Evolutionary conservation across 371 early-diverging fungal species (phyloP), one percentile per base, ranked within the genome.

Genomic region (Apophysomyces elegans): DNA sequence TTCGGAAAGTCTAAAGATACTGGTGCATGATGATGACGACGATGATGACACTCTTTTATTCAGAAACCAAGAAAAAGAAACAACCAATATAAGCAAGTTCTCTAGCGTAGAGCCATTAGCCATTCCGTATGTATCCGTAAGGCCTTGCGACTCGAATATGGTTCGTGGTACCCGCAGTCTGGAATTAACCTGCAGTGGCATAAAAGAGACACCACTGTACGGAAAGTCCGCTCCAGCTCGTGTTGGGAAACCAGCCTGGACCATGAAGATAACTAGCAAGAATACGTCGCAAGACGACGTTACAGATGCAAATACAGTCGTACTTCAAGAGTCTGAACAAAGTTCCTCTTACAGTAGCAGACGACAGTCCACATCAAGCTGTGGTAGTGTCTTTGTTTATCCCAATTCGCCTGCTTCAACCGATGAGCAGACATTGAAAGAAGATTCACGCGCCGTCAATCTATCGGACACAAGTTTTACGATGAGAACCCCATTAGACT

Each of bases 1-100:
- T 21, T 50, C 54, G 1, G 54, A 50, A 50, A 50, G 54, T 18
- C 21, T 50, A 21, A 50, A 50, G 54, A 50, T 50, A 50, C 21
- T 50, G 21, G 54, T 50, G 18, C 21, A 18, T 21, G 54, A 26
- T 26, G 54, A 50, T 1, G 54, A 50, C 11, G 18, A 18, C 0
- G 54, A 50, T 26, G 54, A 50, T 26, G 54, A 50, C 9, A 21
- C 9, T 7, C 6, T 50, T 26, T 21, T 50, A 21, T 21, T 21
- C 21, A 21, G 21, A 8, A 21, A 50, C 8, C 16, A 11, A 16
- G 21, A 8, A n/a, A 18, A 7, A 18, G 26, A 26, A 2, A 50
- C 21, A 21, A 8, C 21, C 5, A 16, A 50, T 50, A 21, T 16
- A 16, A 50, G 54, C 54, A 21, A 50, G 4, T 7, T 11, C 9